A percentile compares a stretch with the other conserved stretches of the same genome.
phyloP scores from a whole-genome alignment of 345 rosid genomes.

The Toxicodendron radicans region DNA sequence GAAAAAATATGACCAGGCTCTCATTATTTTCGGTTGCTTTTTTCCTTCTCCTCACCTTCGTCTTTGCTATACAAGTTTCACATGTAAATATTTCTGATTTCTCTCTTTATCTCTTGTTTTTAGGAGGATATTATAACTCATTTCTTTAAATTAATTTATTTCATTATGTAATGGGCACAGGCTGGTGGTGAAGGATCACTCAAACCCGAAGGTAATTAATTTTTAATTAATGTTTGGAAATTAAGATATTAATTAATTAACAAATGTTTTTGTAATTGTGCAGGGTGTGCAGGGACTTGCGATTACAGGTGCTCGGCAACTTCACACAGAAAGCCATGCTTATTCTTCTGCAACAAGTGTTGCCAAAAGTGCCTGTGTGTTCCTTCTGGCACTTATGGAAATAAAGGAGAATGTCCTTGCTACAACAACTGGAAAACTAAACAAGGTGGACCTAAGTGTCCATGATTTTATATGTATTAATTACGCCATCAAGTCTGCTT shows the following conservation, averaged over 20 bases:
- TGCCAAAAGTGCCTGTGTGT: conserved; percentile 77
- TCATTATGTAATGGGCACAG: not conserved
- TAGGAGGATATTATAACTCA: no score
- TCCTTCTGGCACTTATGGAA: conserved; percentile 74
- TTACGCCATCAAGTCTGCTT: no score
- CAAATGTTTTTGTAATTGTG: not conserved
- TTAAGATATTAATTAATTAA: no score
- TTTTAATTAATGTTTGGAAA: no score
- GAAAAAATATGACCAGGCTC: conserved; percentile 16
- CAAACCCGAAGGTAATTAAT: no score
- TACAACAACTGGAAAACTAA: conserved; percentile 72
- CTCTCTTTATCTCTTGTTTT: not conserved
- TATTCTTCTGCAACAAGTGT: conserved; percentile 74
- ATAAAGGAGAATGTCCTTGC: conserved; percentile 74
- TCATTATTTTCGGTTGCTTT: not conserved
- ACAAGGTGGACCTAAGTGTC: conserved; percentile 74
- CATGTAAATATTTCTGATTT: not conserved
- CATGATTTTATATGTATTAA: conserved; percentile 33
- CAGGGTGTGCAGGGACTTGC: not conserved
- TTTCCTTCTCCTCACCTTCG: conserved; percentile 2
- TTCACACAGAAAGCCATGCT: conserved; percentile 66
- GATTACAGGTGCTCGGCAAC: conserved; percentile 62
- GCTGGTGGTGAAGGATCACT: not conserved
- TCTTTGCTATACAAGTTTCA: not conserved
- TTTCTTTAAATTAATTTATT: no score